A percentile compares a stretch with the other conserved stretches of the same genome.
These are phyloP conservation scores for Zygoascus hellenicus DNA, from an alignment of 1,139 yeast species.

Conservation along the genomic window DNA sequence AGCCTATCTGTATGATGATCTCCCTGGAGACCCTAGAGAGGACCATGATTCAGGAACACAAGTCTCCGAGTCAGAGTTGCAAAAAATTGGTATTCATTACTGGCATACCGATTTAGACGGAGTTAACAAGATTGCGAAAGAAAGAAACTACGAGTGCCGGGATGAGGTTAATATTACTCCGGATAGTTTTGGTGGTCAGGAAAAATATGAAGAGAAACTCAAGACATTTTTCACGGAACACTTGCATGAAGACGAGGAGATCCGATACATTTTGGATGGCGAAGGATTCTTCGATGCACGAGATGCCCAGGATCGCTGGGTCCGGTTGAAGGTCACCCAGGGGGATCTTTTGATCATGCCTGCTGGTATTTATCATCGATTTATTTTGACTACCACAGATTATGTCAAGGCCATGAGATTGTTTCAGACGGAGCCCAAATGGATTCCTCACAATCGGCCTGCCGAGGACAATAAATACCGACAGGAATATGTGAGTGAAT, in stretches of 20 bases:
- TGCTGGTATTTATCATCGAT: constrained; percentile 89
- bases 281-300: constrained; percentile 91
- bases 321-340: constrained; percentile 58
- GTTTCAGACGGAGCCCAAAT: constrained; percentile 92
- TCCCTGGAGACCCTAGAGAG: constrained; percentile 60
- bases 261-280: constrained; percentile 83
- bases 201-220: constrained; percentile 60
- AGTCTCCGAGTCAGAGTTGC: constrained; percentile 48
- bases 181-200: constrained; percentile 58
- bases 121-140: constrained; percentile 60
- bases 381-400: constrained; percentile 61
- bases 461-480: constrained; percentile 41
- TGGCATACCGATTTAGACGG: constrained; percentile 47
- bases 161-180: constrained; percentile 64
- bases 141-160: constrained; percentile 72
- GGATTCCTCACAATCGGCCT: constrained; percentile 83
- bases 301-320: constrained; percentile 63
- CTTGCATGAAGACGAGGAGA: constrained; percentile 95
- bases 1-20: constrained; percentile 69
- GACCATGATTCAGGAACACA: constrained; percentile 61
- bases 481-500: constrained; percentile 35
- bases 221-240: constrained; percentile 77
- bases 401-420: constrained; percentile 73
- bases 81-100: constrained; percentile 65
- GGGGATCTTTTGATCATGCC: constrained; percentile 64